phyloP scores from a whole-genome alignment of 352 stramenopile species.

The Phytophthora chlamydospora region DNA sequence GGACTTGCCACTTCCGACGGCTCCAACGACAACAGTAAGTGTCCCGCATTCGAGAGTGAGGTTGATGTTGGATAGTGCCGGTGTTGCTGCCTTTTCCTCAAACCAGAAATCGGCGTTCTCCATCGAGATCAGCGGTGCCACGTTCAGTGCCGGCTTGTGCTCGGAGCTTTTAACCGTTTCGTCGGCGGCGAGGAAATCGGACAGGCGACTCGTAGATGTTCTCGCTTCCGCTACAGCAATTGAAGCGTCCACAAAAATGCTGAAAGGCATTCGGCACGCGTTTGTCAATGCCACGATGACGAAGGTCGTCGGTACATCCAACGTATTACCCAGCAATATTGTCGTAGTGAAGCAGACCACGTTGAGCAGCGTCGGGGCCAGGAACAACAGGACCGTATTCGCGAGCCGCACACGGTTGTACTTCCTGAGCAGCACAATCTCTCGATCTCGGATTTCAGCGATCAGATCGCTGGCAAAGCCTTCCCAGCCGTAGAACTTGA shows the following conservation, averaged over 20 bases:
- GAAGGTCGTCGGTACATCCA: constrained; percentile 93
- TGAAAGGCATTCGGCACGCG: constrained; percentile 49
- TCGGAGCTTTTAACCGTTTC: not conserved
- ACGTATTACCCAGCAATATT: constrained; percentile 64
- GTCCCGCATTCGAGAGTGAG: constrained; percentile 62
- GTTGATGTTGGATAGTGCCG: constrained; percentile 29
- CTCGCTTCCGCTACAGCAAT: constrained; percentile 52
- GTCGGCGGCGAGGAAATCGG: constrained; percentile 11
- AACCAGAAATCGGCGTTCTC: constrained; percentile 21
- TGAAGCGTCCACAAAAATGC: constrained; percentile 47
- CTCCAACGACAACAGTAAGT: constrained; percentile 53
- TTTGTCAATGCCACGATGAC: constrained; percentile 91
- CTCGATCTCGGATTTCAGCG: constrained; percentile 35
- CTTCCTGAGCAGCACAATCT: constrained; percentile 37
- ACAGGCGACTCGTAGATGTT: constrained; percentile 32
- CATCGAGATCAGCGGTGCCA: constrained; percentile 5
- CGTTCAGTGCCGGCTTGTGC: not conserved
- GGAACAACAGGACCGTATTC: constrained; percentile 55
- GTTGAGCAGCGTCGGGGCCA: constrained; percentile 53
- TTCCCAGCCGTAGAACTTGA: constrained; percentile 91
- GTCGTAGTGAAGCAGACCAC: constrained; percentile 86
- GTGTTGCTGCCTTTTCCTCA: constrained; percentile 3
- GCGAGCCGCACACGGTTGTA: constrained; percentile 51
- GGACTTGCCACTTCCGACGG: constrained; percentile 53
- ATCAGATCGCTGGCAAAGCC: constrained; percentile 31